These are phyloP conservation scores for Closterium sp. DNA, from an alignment of 139 green algal genomes.

Conservation along the genomic window DNA sequence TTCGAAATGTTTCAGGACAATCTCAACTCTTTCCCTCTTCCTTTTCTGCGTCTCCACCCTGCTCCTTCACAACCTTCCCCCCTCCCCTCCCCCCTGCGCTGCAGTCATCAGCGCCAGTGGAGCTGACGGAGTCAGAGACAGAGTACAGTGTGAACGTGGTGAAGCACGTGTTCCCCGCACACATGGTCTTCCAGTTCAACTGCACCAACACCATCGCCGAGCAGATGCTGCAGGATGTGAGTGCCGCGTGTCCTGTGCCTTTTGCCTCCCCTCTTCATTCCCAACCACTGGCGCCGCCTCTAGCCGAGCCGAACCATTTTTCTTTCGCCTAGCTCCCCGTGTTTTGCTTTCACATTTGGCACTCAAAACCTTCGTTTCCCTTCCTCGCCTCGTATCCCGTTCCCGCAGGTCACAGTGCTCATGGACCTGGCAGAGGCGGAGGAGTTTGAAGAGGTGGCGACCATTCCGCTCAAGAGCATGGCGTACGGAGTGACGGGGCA, in stretches of 20 bases:
- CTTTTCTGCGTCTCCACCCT: too few species aligned
- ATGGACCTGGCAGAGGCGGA: constrained; percentile 86
- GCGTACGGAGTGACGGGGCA: constrained; percentile 74
- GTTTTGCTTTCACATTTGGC: too few species aligned
- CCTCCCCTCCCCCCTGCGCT: background rate
- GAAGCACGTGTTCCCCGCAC: constrained; percentile 86
- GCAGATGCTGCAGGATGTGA: constrained; percentile 90
- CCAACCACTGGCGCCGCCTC: too few species aligned
- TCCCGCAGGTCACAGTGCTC: constrained; percentile 61
- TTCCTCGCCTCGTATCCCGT: too few species aligned
- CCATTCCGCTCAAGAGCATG: constrained; percentile 79
- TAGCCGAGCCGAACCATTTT: too few species aligned
- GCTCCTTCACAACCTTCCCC: too few species aligned
- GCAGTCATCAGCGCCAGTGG: constrained; percentile 45
- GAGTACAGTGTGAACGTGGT: constrained; percentile 73
- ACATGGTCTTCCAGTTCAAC: constrained; percentile 94
- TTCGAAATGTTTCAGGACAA: too few species aligned
- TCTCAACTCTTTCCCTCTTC: too few species aligned
- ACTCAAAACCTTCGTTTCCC: too few species aligned
- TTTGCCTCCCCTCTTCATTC: too few species aligned
- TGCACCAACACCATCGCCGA: constrained; percentile 97
- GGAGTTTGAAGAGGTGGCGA: constrained; percentile 78
- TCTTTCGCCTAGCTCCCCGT: too few species aligned
- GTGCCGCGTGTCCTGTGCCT: background rate
- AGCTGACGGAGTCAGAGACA: constrained; percentile 61